Conservation (phyloP, 2,329 filamentous ascomycete genomes). For the Mycosphaerella arachidis region DNA sequence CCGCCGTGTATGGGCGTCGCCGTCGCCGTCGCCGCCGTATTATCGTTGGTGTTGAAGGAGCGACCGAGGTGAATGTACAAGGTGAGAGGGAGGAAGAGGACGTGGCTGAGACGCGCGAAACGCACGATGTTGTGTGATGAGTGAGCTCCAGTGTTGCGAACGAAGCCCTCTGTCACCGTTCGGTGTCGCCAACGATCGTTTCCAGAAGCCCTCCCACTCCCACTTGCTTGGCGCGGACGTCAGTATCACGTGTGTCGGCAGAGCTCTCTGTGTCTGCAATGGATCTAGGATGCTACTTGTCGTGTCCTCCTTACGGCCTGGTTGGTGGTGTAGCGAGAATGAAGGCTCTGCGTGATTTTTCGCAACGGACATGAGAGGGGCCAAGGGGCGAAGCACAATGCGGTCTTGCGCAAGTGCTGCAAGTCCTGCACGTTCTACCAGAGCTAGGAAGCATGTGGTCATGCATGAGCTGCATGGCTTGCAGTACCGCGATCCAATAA, state of each 20-base stretch:
- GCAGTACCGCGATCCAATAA: slow-evolving; percentile 4
- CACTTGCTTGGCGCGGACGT: not conserved
- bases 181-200: not conserved
- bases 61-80: not conserved
- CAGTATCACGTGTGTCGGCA: slow-evolving; percentile 3
- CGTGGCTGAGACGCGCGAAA: not conserved
- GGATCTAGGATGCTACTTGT: not conserved
- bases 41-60: not conserved
- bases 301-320: not conserved
- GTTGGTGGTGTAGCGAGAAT: not conserved
- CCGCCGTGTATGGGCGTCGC: not conserved
- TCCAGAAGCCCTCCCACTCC: slow-evolving; percentile 5
- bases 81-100: not conserved
- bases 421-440: not conserved
- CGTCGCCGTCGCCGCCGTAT: not conserved
- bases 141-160: not conserved
- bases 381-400: not conserved
- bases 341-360: not conserved
- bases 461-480: not conserved
- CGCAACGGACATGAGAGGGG: slow-evolving; percentile 1
- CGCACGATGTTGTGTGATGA: not conserved
- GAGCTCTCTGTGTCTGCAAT: not conserved
- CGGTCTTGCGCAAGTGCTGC: slow-evolving; percentile 3
- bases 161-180: not conserved
- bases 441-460: not conserved